A percentile compares a stretch with the other conserved stretches of the same genome.
Conservation (phyloP, 2,329 filamentous ascomycete genomes). For the Colletotrichum higginsianum region DNA sequence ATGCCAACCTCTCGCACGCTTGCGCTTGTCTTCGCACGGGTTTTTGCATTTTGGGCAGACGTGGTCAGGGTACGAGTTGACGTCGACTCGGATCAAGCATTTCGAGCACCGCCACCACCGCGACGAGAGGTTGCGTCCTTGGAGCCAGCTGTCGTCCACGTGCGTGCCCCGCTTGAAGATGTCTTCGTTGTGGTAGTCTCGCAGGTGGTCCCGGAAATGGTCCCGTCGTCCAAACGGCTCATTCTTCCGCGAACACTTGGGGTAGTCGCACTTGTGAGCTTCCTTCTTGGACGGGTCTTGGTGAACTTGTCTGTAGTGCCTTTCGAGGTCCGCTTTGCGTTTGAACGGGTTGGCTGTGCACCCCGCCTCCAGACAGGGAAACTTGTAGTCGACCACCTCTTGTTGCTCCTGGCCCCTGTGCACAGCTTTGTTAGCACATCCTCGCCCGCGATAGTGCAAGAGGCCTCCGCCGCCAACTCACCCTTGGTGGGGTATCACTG, state of each 20-base stretch:
- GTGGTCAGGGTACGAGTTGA: conserved; percentile 55
- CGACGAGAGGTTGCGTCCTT: conserved; percentile 54
- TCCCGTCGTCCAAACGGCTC: conserved; percentile 68
- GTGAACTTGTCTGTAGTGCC: conserved; percentile 68
- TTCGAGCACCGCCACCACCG: conserved; percentile 70
- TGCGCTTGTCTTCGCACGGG: conserved; percentile 61
- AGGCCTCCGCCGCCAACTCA: conserved; percentile 29
- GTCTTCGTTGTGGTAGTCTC: conserved; percentile 70
- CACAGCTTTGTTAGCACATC: conserved; percentile 29
- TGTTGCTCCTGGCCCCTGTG: conserved; percentile 38
- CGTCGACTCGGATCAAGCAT: conserved; percentile 63
- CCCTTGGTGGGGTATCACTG: conserved; percentile 42
- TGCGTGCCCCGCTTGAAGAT: conserved; percentile 61
- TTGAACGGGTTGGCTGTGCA: conserved; percentile 65
- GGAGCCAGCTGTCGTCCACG: conserved; percentile 56
- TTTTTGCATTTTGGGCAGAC: conserved; percentile 64
- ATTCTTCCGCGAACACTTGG: conserved; percentile 59
- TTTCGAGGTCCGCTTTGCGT: conserved; percentile 68
- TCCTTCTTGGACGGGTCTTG: conserved; percentile 57
- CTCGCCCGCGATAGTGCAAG: neutral
- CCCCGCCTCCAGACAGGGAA: conserved; percentile 54
- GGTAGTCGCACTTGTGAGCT: conserved; percentile 67
- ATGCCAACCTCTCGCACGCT: conserved; percentile 44
- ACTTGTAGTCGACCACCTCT: conserved; percentile 39
- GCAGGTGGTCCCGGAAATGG: conserved; percentile 71